These are phyloP conservation scores for Fusarium falciforme DNA, from an alignment of 2,329 filamentous ascomycete species.

Conservation along the genomic window DNA sequence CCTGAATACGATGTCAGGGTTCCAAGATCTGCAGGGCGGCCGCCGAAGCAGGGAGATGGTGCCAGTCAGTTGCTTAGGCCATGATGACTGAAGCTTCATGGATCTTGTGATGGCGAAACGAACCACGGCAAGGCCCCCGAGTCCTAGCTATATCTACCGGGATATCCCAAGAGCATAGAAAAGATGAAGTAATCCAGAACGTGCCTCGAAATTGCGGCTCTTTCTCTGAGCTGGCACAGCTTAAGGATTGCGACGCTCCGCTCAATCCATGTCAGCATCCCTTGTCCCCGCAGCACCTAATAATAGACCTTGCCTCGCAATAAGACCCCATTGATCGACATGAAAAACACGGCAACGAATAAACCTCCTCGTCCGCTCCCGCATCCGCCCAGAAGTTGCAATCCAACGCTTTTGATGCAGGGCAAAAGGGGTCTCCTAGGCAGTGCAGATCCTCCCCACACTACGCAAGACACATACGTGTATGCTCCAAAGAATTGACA, in stretches of 20 bases:
- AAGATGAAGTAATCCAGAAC: neutral
- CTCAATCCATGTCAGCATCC: neutral
- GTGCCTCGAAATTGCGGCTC: neutral
- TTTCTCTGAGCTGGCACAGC: neutral
- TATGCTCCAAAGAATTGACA: neutral
- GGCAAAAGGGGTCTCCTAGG: neutral
- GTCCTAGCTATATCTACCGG: fast-evolving
- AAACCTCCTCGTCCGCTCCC: neutral
- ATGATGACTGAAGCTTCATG: neutral
- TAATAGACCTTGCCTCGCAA: neutral
- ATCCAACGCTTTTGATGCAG: neutral
- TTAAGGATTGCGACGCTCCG: neutral
- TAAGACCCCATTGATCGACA: neutral
- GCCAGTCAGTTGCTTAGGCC: neutral
- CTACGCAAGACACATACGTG: neutral
- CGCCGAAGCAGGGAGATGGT: neutral
- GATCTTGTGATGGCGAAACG: neutral
- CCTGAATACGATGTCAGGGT: neutral
- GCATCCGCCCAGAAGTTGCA: neutral
- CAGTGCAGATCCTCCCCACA: neutral
- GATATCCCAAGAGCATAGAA: neutral
- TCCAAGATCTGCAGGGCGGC: neutral
- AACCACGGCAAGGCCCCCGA: neutral
- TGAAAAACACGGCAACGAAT: neutral
- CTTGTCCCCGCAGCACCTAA: neutral